Evolutionary conservation across 2,329 filamentous ascomycete species (phyloP), one percentile per base, ranked within the genome.

Genomic region (Penicillium sp.): DNA sequence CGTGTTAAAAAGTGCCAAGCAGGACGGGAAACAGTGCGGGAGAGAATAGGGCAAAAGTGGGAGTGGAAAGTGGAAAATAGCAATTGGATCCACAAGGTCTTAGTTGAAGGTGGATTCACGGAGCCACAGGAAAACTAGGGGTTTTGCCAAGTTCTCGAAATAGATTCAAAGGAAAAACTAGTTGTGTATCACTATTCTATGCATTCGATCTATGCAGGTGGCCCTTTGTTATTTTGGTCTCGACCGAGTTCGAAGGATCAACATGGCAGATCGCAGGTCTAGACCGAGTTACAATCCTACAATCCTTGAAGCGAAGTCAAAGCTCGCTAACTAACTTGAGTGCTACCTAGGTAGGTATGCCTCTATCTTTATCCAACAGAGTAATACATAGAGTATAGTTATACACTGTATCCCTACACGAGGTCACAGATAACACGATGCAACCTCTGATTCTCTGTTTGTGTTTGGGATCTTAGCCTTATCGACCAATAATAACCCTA

Each of bases 391-490:
- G n/a, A n/a, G n/a, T 20, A 4, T 20, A 2, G 18, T 20, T 2
- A 20, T 20, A 20, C 18, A 3, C 18, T 20, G 18, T 20, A n/a
- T 18, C 3, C 4, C 18, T 27, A 20, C 31, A 34, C 31, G 31
- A 34, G 31, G 31, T 18, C 14, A 34, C 31, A 34, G 31, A 32
- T 34, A 34, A 34, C 8, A 18, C 31, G 14, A 34, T 34, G 4
- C 16, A 16, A 34, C 28, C 28, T 6, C 7, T 11, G 16, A 34
- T 16, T 8, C 24, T 28, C 37, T n/a, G n/a, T 20, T 10, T 20
- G 32, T 18, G 44, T 41, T 26, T 50, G 40, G 26, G 44, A 40
- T 31, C 37, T 13, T 6, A 13, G 35, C 36, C 49, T 35, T 38
- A 51, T 48, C 38, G 41, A 27, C 39, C 36, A 49, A 41, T 41